Conservation (phyloP, 2,329 filamentous ascomycete species). For the Camptophora hylomeconis region DNA sequence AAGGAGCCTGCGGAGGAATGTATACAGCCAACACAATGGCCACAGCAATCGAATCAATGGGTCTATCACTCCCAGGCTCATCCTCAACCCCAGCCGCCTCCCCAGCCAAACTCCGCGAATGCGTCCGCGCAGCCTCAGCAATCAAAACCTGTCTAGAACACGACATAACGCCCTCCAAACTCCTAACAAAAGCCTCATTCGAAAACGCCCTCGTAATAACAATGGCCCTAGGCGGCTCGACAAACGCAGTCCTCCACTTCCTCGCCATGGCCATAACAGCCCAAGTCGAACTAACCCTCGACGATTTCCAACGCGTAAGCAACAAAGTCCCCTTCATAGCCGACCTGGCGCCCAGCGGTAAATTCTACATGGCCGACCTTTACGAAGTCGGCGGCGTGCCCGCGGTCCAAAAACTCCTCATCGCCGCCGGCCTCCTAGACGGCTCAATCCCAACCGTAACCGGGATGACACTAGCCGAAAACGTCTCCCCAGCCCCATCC, state of each 20-base stretch:
- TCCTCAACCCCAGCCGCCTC: slow-evolving; percentile 70
- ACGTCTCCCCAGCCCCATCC: slow-evolving; percentile 63
- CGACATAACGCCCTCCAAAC: slow-evolving; percentile 67
- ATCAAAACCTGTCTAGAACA: slow-evolving; percentile 70
- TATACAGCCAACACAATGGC: slow-evolving; percentile 89
- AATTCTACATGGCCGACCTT: slow-evolving; percentile 78
- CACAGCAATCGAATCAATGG: slow-evolving; percentile 80
- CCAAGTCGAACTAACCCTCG: slow-evolving; percentile 61
- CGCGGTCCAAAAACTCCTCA: slow-evolving; percentile 71
- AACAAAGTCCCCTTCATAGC: slow-evolving; percentile 78
- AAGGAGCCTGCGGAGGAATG: slow-evolving; percentile 81
- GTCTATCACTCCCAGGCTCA: slow-evolving; percentile 67
- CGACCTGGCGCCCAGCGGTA: slow-evolving; percentile 70
- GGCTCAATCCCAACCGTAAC: slow-evolving; percentile 71
- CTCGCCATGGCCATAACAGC: slow-evolving; percentile 83
- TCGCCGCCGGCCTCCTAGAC: slow-evolving; percentile 62
- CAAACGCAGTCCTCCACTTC: slow-evolving; percentile 79
- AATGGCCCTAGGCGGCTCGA: slow-evolving; percentile 83
- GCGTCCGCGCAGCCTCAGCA: slow-evolving; percentile 63
- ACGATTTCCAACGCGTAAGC: slow-evolving; percentile 70
- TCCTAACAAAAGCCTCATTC: slow-evolving; percentile 67
- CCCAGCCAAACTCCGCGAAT: slow-evolving; percentile 77
- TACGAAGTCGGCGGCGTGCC: slow-evolving; percentile 78
- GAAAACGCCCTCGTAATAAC: slow-evolving; percentile 84
- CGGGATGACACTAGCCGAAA: slow-evolving; percentile 69